Evolutionary conservation across 2,329 filamentous ascomycete genomes (phyloP), one percentile per base, ranked within the genome.

Genomic region (Fusarium hainanense): DNA sequence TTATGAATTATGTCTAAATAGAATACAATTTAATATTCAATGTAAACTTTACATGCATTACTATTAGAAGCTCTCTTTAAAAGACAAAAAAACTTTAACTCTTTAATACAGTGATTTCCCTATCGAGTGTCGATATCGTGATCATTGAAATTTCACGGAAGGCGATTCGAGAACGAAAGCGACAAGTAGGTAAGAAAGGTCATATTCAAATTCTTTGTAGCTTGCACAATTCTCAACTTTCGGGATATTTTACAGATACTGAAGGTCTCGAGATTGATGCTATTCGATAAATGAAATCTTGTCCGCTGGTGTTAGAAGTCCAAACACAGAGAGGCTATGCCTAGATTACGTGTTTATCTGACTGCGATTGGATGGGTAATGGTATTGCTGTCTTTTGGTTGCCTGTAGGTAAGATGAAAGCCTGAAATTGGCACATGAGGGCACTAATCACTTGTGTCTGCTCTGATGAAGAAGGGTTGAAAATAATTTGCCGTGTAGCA

Each of bases 221-320:
- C 21, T 23, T 23, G 21, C 21, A 23, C 21, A 6, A 8, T 30
- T 14, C 6, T 30, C 28, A 30, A 30, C 12, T 7, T 30, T 14
- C 7, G 13, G 16, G 16, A 2, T 34, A 37, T 18, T 37, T 18
- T 5, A 18, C 32, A 18, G 32, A 37, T 9, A 18, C 32, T 6
- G 32, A 37, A 1, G 10, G 9, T 11, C 32, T 37, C 32, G 9
- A 37, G 32, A 18, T 37, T 9, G 16, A 18, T 37, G 16, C 16
- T 18, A 18, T 37, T 16, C 9, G 5, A 10, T 5, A 18, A 3
- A 0, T 3, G 32, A 3, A 2, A 16, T 14, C 1, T 4, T 37
- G 16, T 9, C 16, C 9, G 16, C 32, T 37, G 16, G 32, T n/a
- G 16, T 3, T n/a, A 7, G 9, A 37, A 37, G 9, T n/a, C 9